phyloP scores from a whole-genome alignment of 371 early-diverging fungal genomes.

The Rhizopus microsporus region DNA sequence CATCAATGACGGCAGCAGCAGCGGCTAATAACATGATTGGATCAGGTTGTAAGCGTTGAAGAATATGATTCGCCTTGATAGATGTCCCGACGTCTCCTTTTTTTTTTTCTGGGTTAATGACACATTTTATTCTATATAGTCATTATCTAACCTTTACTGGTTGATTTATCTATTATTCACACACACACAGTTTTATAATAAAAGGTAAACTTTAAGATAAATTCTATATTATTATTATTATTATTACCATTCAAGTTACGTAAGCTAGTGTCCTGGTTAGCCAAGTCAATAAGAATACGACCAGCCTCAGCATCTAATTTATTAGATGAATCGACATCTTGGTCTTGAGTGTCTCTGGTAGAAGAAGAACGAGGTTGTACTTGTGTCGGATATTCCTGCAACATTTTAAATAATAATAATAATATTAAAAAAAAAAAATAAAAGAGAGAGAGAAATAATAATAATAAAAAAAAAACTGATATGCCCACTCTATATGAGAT shows the following conservation, averaged over 20 bases:
- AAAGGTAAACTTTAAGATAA: background rate
- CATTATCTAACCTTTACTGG: slow-evolving; percentile 6
- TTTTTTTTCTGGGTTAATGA: background rate
- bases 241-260: background rate
- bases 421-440: slow-evolving; percentile 1
- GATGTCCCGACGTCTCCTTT: slow-evolving; percentile 8
- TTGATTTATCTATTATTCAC: background rate
- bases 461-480: background rate
- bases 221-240: background rate
- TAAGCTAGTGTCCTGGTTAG: slow-evolving; percentile 25
- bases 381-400: slow-evolving; percentile 29
- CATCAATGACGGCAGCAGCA: slow-evolving; percentile 44
- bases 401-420: slow-evolving; percentile 5
- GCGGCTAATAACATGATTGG: slow-evolving; percentile 53
- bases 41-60: slow-evolving; percentile 31
- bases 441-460: background rate
- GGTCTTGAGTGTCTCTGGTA: slow-evolving; percentile 24
- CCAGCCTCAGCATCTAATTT: slow-evolving; percentile 37
- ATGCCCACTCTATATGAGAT: background rate
- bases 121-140: background rate
- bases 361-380: slow-evolving; percentile 35
- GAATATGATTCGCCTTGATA: slow-evolving; percentile 20
- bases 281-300: slow-evolving; percentile 33
- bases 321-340: slow-evolving; percentile 7
- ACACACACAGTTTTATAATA: background rate